Base-by-base conservation (phyloP, 306 rosid genomes). In the Acacia crassicarpa region DNA sequence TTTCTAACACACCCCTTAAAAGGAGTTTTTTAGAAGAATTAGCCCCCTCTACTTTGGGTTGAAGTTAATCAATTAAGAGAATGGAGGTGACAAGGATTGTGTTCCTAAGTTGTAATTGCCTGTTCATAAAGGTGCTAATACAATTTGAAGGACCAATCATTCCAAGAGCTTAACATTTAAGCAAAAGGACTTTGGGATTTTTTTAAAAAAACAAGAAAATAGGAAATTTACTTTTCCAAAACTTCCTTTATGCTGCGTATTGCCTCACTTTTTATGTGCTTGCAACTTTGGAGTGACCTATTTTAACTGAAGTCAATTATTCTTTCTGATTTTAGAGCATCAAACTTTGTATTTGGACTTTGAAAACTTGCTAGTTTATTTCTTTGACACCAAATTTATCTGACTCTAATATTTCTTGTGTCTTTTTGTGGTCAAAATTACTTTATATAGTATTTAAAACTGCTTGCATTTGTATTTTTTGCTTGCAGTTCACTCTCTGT, bases 401-500 rank as follows among this genome's bases (percentile, higher is more conserved):
- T 48, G 27, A 70, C 80, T n/a, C 63, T 41, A 53, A 46, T 1
- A 13, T 74, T 69, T 84, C 82, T 30, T 46, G 53, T 72, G 51
- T 40, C 46, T 48, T 43, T 76, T 53, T 59, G 22, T 75, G 79
- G 62, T 73, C 33, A 74, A 27, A 41, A 54, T 51, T 54, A 83
- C 67, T 79, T 65, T 59, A 76, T 40, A 66, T 33, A 58, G 59
- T 73, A 4, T 45, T 77, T 51, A 78, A 30, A 44, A 76, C 30
- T 41, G 45, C 58, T 83, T 86, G 65, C 44, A 11, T 25, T 40
- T 8, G 2, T 80, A 44, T 2, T 82, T 70, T 65, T 81, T 49
- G 45, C 63, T 76, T 89, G 87, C 98, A 95, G 99, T 84, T 95
- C 99, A 67, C 93, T 95, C 56, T 95, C 99, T 30, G 99, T 95